Conservation (phyloP, 495 filamentous ascomycete species). For the Amniculicola lignicola region DNA sequence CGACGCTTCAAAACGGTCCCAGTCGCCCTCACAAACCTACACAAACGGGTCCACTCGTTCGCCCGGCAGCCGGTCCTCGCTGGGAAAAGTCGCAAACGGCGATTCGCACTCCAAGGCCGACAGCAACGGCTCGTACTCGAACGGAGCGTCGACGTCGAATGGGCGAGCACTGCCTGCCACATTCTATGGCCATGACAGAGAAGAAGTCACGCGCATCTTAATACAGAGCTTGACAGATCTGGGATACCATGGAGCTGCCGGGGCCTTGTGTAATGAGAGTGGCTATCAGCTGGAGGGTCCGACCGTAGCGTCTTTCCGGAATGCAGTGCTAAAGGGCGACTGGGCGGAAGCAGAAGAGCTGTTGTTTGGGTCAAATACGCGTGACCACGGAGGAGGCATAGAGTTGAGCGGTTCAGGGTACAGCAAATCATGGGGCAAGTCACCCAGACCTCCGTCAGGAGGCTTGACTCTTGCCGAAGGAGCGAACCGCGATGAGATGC, state of each 20-base stretch:
- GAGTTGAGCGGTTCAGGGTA: slow-evolving; percentile 37
- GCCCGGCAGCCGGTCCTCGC: slow-evolving; percentile 9
- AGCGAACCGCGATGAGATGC: slow-evolving; percentile 59
- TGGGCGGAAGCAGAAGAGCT: slow-evolving; percentile 84
- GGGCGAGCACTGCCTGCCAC: slow-evolving; percentile 40
- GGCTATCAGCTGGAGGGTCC: slow-evolving; percentile 85
- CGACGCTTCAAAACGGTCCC: slow-evolving; percentile 47
- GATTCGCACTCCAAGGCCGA: slow-evolving; percentile 41
- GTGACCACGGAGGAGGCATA: slow-evolving; percentile 51
- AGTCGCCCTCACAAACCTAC: slow-evolving; percentile 39
- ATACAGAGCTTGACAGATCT: slow-evolving; percentile 88
- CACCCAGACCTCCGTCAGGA: slow-evolving; percentile 13
- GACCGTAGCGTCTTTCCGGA: slow-evolving; percentile 78
- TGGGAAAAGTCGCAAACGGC: slow-evolving; percentile 49
- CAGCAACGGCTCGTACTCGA: slow-evolving; percentile 42
- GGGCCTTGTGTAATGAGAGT: slow-evolving; percentile 71
- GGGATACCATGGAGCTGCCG: slow-evolving; percentile 76
- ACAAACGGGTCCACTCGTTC: slow-evolving; percentile 42
- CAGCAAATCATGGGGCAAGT: slow-evolving; percentile 26
- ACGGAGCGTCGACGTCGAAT: slow-evolving; percentile 46
- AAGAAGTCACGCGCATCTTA: slow-evolving; percentile 88
- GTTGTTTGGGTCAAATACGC: slow-evolving; percentile 56
- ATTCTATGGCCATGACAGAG: slow-evolving; percentile 81
- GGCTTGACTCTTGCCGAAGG: slow-evolving; percentile 54
- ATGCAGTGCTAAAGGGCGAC: slow-evolving; percentile 73